Evolutionary conservation across 140 eudicot genomes (phyloP), one percentile per base, ranked within the genome.

Genomic region (Artemisia princeps): DNA sequence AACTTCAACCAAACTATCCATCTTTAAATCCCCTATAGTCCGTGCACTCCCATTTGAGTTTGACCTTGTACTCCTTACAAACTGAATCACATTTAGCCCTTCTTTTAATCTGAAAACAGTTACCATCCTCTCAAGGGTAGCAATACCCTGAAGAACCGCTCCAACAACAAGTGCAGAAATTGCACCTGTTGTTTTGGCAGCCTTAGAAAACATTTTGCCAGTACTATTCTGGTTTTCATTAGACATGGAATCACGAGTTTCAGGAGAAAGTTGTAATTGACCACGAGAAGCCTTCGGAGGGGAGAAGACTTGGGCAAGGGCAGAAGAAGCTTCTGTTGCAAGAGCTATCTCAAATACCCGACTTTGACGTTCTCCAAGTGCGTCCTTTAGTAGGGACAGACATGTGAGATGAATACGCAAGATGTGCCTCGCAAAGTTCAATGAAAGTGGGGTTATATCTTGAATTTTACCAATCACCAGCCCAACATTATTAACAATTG

Each of bases 311-410:
- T 83, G 97, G 45, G 83, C 53, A 59, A 94, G 78, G 24, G 94
- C 88, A 17, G 90, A 80, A 49, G 99, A 82, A 64, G 95, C 94
- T 84, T 94, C 99, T 3, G 94, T 80, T 44, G 99, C 99, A 68
- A 94, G 88, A 49, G 99, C 99, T 15, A 94, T 88, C 68, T 94
- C 99, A 59, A 94, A 94, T 50, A 87, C 96, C 33, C 99, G 94
- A 56, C 95, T 88, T 68, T 94, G 96, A 45, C 99, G 95, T 78
- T 94, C 99, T 42, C 99, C 99, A n/a, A 94, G 88, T 16, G 90
- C 90, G 14, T 94, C 99, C 80, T 88, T 94, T 40, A 94, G 85
- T 58, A 94, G 62, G 16, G 81, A 78, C n/a, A 94, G 67, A 61
- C 90, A 80, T 15, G 81, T 76, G 55, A 94, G 69, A 74, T 88